These are phyloP conservation scores for Aspergillus alliaceus DNA, from an alignment of 2,329 filamentous ascomycete genomes.

Conservation along the genomic window DNA sequence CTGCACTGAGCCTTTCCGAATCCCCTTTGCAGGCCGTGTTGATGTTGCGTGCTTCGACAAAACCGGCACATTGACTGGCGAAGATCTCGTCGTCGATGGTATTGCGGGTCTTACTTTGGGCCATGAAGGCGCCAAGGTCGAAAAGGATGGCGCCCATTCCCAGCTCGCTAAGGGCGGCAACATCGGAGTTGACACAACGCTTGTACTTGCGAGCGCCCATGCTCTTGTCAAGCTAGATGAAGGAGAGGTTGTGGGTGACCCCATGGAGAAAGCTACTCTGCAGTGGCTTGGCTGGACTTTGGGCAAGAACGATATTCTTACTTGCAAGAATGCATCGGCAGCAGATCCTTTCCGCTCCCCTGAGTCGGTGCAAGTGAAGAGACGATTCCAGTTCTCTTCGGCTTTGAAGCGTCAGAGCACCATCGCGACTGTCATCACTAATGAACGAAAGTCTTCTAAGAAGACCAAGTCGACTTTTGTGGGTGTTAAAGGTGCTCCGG, in stretches of 20 bases:
- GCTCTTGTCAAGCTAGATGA: slow-evolving; percentile 95
- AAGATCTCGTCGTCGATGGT: slow-evolving; percentile 94
- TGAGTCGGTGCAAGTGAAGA: slow-evolving; percentile 88
- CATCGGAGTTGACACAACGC: slow-evolving; percentile 76
- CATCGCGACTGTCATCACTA: slow-evolving; percentile 76
- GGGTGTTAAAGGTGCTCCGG: slow-evolving; percentile 93
- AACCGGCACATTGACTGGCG: slow-evolving; percentile 93
- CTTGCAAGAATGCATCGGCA: slow-evolving; percentile 57
- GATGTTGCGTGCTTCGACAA: slow-evolving; percentile 99
- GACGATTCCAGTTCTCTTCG: slow-evolving; percentile 97
- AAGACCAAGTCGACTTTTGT: slow-evolving; percentile 85
- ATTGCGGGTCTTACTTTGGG: slow-evolving; percentile 85
- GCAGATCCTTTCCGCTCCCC: slow-evolving; percentile 45
- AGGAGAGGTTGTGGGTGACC: slow-evolving; percentile 94
- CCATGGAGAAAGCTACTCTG: slow-evolving; percentile 97
- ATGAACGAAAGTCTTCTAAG: slow-evolving; percentile 69
- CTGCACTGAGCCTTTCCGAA: slow-evolving; percentile 97
- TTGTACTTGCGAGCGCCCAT: slow-evolving; percentile 92
- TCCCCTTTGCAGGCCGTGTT: slow-evolving; percentile 91
- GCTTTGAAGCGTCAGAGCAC: slow-evolving; percentile 95
- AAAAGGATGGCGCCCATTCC: slow-evolving; percentile 79
- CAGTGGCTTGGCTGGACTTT: slow-evolving; percentile 86
- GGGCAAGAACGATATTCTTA: slow-evolving; percentile 83
- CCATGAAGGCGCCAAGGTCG: slow-evolving; percentile 64
- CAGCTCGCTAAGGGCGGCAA: slow-evolving; percentile 70